Evolutionary conservation across 768 basidiomycete genomes (phyloP), one percentile per base, ranked within the genome.

Genomic region (Podaxis mareebaensis): DNA sequence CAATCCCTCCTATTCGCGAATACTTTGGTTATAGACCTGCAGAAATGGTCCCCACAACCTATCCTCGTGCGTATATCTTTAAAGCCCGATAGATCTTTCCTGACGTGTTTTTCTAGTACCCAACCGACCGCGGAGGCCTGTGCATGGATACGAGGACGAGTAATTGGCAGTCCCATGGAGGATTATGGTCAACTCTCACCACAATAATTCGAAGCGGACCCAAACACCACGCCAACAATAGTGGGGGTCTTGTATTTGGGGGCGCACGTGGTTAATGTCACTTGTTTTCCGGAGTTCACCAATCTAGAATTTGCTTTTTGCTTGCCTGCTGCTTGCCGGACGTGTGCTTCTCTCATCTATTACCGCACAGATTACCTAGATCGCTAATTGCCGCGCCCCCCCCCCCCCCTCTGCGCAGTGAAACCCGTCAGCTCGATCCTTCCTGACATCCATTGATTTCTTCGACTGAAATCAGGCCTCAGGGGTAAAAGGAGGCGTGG

Each of bases 1-100:
- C 80, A 46, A 82, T 95, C 17, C 94, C 94, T n/a, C 91, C 93
- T 20, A 82, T 95, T 66, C 89, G 92, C 61, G 77, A 84, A 69
- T 78, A 79, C n/a, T 75, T 91, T 69, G 94, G 94, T 20, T 93
- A 87, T 67, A 81, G 81, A 67, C 83, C 85, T 3, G 78, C 90
- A 44, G 89, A 92, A 70, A 80, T 81, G 54, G 78, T 90, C 49
- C 94, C 94, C 3, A 84, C 85, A 13, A 83, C 91, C 33, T 96
- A 91, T 73, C 93, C 94, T 60, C 67, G 93, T 95, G 70, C 69
- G 93, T 79, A n/a, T 10, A 13, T 38, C 11, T 48, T 44, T 4
- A 5, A 5, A 24, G 10, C 10, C 10, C 49, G 49, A 12, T 22
- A 51, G 13, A 46, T 13, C 20, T 60, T 53, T 53, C n/a, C 33